Percentiles rank a stretch among this genome's conserved stretches.
phyloP scores from a whole-genome alignment of 805 yeast species.

The Candida krabiensis region DNA sequence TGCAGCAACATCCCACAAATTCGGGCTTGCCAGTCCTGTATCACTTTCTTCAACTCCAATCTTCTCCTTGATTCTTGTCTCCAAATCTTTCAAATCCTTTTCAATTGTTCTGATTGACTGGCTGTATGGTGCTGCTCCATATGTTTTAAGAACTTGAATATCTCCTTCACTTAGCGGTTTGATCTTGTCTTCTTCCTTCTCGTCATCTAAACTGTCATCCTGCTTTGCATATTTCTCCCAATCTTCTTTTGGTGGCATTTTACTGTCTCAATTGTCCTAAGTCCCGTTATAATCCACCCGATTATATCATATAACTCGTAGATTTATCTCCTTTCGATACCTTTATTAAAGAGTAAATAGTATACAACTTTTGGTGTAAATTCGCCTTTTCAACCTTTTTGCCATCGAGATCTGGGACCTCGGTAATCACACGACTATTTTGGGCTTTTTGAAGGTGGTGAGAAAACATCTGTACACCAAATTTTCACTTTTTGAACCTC shows the following conservation, averaged over 20 bases:
- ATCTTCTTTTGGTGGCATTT: slow-evolving; percentile 95
- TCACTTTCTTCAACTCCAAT: slow-evolving; percentile 94
- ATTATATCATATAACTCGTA: not conserved
- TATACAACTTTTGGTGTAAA: not conserved
- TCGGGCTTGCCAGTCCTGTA: slow-evolving; percentile 97
- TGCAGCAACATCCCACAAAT: slow-evolving; percentile 95
- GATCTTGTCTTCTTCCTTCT: slow-evolving; percentile 65
- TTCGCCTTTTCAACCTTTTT: slow-evolving; percentile 13
- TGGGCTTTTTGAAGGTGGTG: too few species aligned
- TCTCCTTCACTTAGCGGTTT: slow-evolving; percentile 93
- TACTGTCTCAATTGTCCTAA: not conserved
- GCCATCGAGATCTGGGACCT: slow-evolving; percentile 19
- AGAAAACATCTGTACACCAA: too few species aligned
- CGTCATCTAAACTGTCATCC: slow-evolving; percentile 57
- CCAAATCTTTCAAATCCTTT: slow-evolving; percentile 81
- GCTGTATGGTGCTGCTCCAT: slow-evolving; percentile 97
- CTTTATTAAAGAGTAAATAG: not conserved
- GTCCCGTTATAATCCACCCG: not conserved
- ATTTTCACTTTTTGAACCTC: too few species aligned
- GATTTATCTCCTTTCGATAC: not conserved
- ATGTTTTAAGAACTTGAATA: slow-evolving; percentile 93
- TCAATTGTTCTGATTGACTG: slow-evolving; percentile 77
- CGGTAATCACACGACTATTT: too few species aligned
- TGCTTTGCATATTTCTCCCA: slow-evolving; percentile 98
- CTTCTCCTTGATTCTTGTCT: slow-evolving; percentile 86